Percentiles rank a stretch among this genome's conserved stretches.
Conservation (phyloP, 2,329 filamentous ascomycete genomes). For the Epichloe elymi region DNA sequence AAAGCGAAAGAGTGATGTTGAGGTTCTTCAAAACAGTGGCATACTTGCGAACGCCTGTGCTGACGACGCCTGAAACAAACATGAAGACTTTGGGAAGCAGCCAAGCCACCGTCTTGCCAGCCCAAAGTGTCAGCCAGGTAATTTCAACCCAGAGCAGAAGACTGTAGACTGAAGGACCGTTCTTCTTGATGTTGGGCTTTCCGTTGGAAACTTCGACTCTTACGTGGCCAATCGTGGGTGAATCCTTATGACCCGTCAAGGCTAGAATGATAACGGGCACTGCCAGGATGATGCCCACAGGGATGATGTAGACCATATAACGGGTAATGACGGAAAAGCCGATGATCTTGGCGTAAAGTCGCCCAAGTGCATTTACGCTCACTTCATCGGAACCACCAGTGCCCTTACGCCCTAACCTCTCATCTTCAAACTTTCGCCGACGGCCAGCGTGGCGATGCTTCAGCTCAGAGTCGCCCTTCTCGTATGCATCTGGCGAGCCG, state of each 20-base stretch:
- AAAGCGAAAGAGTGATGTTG: conserved; percentile 53
- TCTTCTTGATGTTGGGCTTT: not conserved
- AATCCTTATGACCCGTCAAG: conserved; percentile 25
- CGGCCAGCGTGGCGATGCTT: conserved; percentile 27
- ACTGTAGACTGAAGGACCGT: conserved; percentile 39
- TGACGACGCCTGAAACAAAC: conserved; percentile 56
- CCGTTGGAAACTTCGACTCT: conserved; percentile 9
- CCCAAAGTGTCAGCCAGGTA: conserved; percentile 55
- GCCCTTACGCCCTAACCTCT: conserved; percentile 25
- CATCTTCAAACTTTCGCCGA: conserved; percentile 33
- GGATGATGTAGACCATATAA: conserved; percentile 55
- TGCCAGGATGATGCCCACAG: conserved; percentile 47
- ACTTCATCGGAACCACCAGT: conserved; percentile 37
- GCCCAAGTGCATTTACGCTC: conserved; percentile 51
- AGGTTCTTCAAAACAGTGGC: conserved; percentile 50
- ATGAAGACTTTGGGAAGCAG: conserved; percentile 49
- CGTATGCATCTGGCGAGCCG: conserved; percentile 21
- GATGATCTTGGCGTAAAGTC: conserved; percentile 51
- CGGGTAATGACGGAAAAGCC: conserved; percentile 50
- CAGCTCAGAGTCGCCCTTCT: conserved; percentile 30
- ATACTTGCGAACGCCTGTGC: conserved; percentile 57
- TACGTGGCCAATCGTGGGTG: conserved; percentile 23
- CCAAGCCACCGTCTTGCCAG: conserved; percentile 51
- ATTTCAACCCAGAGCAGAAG: conserved; percentile 59
- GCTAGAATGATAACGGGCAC: conserved; percentile 46